phyloP scores from a whole-genome alignment of 768 basidiomycete species.

The Serendipita sp. region DNA sequence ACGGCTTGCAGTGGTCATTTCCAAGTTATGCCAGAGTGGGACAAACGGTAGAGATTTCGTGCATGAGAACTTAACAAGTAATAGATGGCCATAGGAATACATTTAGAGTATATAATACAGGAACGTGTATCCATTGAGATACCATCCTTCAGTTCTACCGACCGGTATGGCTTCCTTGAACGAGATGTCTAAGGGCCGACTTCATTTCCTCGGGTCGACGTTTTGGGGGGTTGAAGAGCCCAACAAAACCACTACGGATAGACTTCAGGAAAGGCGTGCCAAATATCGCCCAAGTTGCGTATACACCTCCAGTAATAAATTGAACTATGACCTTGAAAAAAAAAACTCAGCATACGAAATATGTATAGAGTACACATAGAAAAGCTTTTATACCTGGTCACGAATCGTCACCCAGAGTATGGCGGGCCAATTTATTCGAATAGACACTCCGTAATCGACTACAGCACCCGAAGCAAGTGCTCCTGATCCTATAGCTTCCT shows the following conservation, averaged over 20 bases:
- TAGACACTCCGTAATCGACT: not conserved
- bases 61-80: too few species aligned
- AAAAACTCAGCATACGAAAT: too few species aligned
- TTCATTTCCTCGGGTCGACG: not conserved
- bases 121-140: too few species aligned
- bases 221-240: not conserved
- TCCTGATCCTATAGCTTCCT: not conserved
- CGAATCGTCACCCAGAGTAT: not conserved
- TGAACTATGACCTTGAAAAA: not conserved
- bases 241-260: not conserved
- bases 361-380: not conserved
- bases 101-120: too few species aligned
- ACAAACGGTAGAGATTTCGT: too few species aligned
- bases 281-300: conserved; percentile 3
- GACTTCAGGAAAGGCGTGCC: not conserved
- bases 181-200: not conserved
- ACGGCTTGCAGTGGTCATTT: conserved; percentile 5
- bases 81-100: too few species aligned
- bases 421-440: not conserved
- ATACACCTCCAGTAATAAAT: conserved; percentile 1
- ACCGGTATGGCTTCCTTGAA: too few species aligned
- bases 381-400: not conserved
- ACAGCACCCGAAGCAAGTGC: not conserved
- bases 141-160: too few species aligned
- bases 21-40: not conserved